phyloP scores from a whole-genome alignment of 495 filamentous ascomycete species.

The Penicillium lividum region DNA sequence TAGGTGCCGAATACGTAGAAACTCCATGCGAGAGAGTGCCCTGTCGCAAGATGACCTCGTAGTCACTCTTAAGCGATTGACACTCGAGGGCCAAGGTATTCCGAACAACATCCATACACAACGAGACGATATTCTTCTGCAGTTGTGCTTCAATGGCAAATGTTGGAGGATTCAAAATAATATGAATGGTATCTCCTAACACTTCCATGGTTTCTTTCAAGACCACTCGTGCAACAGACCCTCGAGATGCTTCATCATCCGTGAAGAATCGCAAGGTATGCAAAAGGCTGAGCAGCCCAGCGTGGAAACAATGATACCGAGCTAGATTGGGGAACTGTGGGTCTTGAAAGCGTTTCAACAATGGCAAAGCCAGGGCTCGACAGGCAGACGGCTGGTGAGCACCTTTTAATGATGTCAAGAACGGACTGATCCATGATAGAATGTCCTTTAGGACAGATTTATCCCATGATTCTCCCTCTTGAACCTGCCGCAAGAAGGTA shows the following conservation, averaged over 20 bases:
- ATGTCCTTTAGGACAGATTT: constrained; percentile 58
- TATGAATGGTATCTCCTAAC: constrained; percentile 47
- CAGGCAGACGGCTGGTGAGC: constrained; percentile 71
- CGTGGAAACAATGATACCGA: constrained; percentile 51
- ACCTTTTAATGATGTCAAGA: constrained; percentile 73
- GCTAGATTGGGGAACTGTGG: constrained; percentile 44
- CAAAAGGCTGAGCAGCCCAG: constrained; percentile 51
- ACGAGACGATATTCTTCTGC: constrained; percentile 36
- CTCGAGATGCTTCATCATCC: constrained; percentile 47
- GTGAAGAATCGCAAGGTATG: constrained; percentile 55
- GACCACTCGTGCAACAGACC: constrained; percentile 53
- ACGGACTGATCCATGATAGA: constrained; percentile 71
- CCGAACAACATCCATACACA: constrained; percentile 65
- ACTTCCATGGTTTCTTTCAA: constrained; percentile 56
- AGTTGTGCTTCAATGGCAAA: constrained; percentile 39
- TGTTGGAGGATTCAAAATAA: constrained; percentile 44
- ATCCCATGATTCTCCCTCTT: constrained; percentile 54
- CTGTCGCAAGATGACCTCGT: constrained; percentile 60
- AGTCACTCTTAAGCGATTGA: constrained; percentile 69
- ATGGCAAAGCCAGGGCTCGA: constrained; percentile 65
- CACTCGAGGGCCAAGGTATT: constrained; percentile 74
- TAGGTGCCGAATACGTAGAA: constrained; percentile 60
- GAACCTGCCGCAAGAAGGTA: constrained; percentile 56
- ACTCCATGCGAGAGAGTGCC: constrained; percentile 65
- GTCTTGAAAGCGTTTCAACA: constrained; percentile 66